These are phyloP conservation scores for Ogataea parapolymorpha DNA, from an alignment of 805 yeast genomes.

Conservation along the genomic window DNA sequence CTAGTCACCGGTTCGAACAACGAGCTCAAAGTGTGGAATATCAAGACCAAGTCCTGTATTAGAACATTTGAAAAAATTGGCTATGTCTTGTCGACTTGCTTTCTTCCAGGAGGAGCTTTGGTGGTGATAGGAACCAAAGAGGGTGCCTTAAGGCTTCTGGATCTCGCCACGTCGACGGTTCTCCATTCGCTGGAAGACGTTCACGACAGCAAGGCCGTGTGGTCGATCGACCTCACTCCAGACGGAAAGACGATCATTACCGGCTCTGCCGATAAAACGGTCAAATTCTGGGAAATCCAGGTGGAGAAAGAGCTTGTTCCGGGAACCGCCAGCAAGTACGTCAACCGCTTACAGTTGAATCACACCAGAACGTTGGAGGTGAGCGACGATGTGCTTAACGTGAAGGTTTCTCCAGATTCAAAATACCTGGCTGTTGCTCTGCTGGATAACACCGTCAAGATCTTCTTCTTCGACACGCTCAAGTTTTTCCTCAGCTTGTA, in stretches of 20 bases:
- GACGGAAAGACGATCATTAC: slow-evolving; percentile 85
- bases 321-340: slow-evolving; percentile 51
- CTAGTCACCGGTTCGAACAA: slow-evolving; percentile 92
- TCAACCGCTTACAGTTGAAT: slow-evolving; percentile 54
- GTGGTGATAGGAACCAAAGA: slow-evolving; percentile 85
- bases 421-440: slow-evolving; percentile 78
- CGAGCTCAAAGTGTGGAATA: slow-evolving; percentile 83
- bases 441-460: slow-evolving; percentile 92
- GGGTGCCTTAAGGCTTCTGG: slow-evolving; percentile 82
- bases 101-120: slow-evolving; percentile 88
- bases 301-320: slow-evolving; percentile 66
- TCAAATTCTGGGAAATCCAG: slow-evolving; percentile 85
- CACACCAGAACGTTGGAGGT: slow-evolving; percentile 83
- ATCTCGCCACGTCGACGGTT: slow-evolving; percentile 76
- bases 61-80: slow-evolving; percentile 83
- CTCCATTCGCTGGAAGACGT: slow-evolving; percentile 70
- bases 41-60: slow-evolving; percentile 66
- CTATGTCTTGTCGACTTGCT: slow-evolving; percentile 73
- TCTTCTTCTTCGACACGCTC: slow-evolving; percentile 80
- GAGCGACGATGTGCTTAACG: slow-evolving; percentile 78
- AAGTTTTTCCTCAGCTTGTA: slow-evolving; percentile 86
- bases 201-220: slow-evolving; percentile 70
- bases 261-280: slow-evolving; percentile 90
- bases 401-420: slow-evolving; percentile 76
- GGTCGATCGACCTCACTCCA: slow-evolving; percentile 84